Base-by-base conservation (phyloP, 441 rosid species). In the Capsella rubella region DNA sequence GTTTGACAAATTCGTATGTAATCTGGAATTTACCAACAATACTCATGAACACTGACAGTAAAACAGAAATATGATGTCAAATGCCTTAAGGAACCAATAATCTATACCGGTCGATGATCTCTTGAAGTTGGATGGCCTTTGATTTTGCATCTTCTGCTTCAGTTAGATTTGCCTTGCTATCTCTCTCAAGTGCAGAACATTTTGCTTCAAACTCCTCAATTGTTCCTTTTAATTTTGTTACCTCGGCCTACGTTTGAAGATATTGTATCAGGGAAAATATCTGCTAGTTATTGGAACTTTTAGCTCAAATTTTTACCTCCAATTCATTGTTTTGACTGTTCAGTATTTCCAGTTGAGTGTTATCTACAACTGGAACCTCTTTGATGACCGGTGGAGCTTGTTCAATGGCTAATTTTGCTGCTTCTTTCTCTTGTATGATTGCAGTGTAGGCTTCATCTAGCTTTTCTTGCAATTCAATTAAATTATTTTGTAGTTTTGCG, bases 311-410 rank as follows among this genome's bases (percentile, higher is more conserved):
- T 35, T 3, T 60, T 85, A 89, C 93, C 87, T 87, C 83, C 28
- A 85, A 76, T 66, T 82, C 81, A 59, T 78, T 77, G 39, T 84
- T 87, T 65, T 78, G 86, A 70, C 67, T 75, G 72, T 64, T 78
- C 49, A 84, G 81, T 64, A 69, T 63, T 72, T 87, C 84, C 66
- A 87, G 71, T 77, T 78, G 84, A 60, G 84, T 79, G 51, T 84
- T 78, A 64, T 86, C 90, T 64, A 86, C 81, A 34, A 90, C 82
- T 16, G 85, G 84, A 61, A 82, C 87, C 84, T 90, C 95, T 77
- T 85, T 85, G 74, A 86, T 83, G 63, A 87, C 81, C 14, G 90
- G 89, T 64, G 86, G 86, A 73, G 88, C 92, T 80, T 84, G 82
- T 78, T 86, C 92, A 71, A 88, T 83, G 43, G 87, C 89, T 74